Evolutionary conservation across 2,329 filamentous ascomycete genomes (phyloP).

Genomic region (Fusarium pseudocircinatum): DNA sequence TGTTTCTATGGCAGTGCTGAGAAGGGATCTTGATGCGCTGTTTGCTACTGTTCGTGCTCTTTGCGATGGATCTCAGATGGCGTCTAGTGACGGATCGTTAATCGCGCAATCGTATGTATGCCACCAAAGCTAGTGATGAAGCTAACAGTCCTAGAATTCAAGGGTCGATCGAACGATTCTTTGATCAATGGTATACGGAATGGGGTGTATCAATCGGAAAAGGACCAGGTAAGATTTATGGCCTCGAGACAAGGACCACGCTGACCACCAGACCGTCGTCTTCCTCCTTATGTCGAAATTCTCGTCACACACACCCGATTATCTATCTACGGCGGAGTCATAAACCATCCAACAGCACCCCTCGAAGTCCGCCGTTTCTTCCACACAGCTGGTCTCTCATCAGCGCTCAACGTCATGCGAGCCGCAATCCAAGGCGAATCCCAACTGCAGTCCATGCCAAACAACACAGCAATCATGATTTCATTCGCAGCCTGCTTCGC

Average conservation of each 20-base stretch:
- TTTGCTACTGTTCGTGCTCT: slow-evolving; percentile 66
- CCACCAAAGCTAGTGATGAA: accelerated
- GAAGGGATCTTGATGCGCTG: slow-evolving; percentile 69
- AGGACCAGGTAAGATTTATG: slow-evolving; percentile 54
- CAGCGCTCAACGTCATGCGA: slow-evolving; percentile 78
- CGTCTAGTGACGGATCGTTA: slow-evolving; percentile 59
- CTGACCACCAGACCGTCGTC: slow-evolving; percentile 55
- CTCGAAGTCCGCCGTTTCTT: slow-evolving; percentile 78
- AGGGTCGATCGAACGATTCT: slow-evolving; percentile 71
- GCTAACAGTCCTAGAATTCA: slow-evolving; percentile 56
- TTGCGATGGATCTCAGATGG: slow-evolving; percentile 66
- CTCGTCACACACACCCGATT: slow-evolving; percentile 76
- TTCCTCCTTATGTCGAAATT: slow-evolving; percentile 80
- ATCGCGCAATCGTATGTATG: slow-evolving; percentile 61
- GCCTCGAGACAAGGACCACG: accelerated
- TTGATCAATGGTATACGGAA: slow-evolving; percentile 70
- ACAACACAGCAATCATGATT: slow-evolving; percentile 83
- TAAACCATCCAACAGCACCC: slow-evolving; percentile 78
- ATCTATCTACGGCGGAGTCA: slow-evolving; percentile 78
- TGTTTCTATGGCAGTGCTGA: slow-evolving; percentile 75
- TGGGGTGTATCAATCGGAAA: slow-evolving; percentile 68
- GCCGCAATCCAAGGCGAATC: slow-evolving; percentile 77
- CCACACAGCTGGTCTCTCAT: slow-evolving; percentile 75
- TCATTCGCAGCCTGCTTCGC: slow-evolving; percentile 78
- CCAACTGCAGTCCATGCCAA: slow-evolving; percentile 78